These are phyloP conservation scores for Nitzschia palea DNA, from an alignment of 108 stramenopile species.

Conservation along the genomic window DNA sequence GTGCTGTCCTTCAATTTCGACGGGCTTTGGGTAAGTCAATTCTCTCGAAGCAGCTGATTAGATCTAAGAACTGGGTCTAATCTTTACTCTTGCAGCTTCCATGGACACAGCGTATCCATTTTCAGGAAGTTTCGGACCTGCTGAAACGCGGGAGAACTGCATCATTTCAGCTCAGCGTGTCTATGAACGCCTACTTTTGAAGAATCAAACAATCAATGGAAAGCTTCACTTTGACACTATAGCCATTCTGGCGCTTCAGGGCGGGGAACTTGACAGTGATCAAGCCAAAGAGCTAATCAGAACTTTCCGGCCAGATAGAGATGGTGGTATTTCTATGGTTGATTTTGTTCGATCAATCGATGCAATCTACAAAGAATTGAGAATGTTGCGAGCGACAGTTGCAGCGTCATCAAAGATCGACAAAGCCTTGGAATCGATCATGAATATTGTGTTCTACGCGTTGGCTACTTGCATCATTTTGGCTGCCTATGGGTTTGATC, in stretches of 20 bases:
- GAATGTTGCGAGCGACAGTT: conserved; percentile 64
- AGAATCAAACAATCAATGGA: background rate
- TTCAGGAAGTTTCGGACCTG: conserved; percentile 56
- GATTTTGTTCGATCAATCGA: conserved; percentile 67
- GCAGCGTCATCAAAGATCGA: conserved; percentile 68
- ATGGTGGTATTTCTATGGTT: conserved; percentile 47
- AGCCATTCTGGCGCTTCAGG: conserved; percentile 40
- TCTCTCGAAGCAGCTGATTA: background rate
- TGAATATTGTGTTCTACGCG: conserved; percentile 62
- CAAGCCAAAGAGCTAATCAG: conserved; percentile 55
- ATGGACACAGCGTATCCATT: conserved; percentile 63
- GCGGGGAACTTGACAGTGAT: conserved; percentile 42
- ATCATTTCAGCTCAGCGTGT: conserved; percentile 60
- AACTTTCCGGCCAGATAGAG: conserved; percentile 50
- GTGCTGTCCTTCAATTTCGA: conserved; percentile 47
- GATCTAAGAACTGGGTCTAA: background rate
- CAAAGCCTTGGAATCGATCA: conserved; percentile 28
- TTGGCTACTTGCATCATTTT: conserved; percentile 43
- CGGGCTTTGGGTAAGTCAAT: conserved; percentile 34
- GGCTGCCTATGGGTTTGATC: conserved; percentile 26
- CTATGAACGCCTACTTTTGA: conserved; percentile 38
- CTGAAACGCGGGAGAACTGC: conserved; percentile 51
- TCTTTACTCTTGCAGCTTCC: conserved; percentile 16
- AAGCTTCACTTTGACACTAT: conserved; percentile 60
- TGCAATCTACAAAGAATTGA: conserved; percentile 61